phyloP scores from a whole-genome alignment of 2,329 filamentous ascomycete genomes.

The Podosphaera fusca region DNA sequence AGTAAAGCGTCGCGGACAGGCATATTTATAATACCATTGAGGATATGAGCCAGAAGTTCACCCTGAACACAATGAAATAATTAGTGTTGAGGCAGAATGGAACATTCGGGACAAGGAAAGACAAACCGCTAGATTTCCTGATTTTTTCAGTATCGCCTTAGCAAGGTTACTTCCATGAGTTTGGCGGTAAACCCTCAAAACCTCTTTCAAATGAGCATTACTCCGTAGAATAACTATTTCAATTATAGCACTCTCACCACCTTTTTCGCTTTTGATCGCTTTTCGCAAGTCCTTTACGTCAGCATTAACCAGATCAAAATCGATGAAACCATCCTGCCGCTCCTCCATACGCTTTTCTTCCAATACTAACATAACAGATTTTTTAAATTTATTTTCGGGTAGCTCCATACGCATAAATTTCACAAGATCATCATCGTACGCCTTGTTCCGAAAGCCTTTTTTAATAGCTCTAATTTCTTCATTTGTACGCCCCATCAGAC shows the following conservation, averaged over 20 bases:
- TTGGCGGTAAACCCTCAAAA: slow-evolving; percentile 54
- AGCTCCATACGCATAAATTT: slow-evolving; percentile 83
- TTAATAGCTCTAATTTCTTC: slow-evolving; percentile 75
- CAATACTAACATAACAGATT: slow-evolving; percentile 60
- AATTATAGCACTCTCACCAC: slow-evolving; percentile 75
- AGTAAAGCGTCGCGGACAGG: slow-evolving; percentile 82
- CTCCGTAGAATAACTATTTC: slow-evolving; percentile 59
- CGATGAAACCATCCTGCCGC: slow-evolving; percentile 2
- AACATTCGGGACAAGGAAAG: background rate
- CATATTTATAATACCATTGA: slow-evolving; percentile 91
- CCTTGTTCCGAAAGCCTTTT: slow-evolving; percentile 71
- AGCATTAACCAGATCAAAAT: slow-evolving; percentile 29
- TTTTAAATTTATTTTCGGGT: slow-evolving; percentile 89
- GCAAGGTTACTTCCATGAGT: slow-evolving; percentile 64
- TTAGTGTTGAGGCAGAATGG: background rate
- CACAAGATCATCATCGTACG: slow-evolving; percentile 59
- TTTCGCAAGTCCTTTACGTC: slow-evolving; percentile 52
- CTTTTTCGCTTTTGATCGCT: slow-evolving; percentile 47
- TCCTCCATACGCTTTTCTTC: slow-evolving; percentile 74
- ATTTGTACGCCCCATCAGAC: slow-evolving; percentile 74
- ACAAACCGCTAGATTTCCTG: slow-evolving; percentile 77
- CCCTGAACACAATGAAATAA: slow-evolving; percentile 31
- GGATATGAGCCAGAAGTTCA: slow-evolving; percentile 79
- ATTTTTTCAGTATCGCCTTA: slow-evolving; percentile 66
- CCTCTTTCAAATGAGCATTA: slow-evolving; percentile 60